Percentiles rank a stretch among this genome's conserved stretches.
These are phyloP conservation scores for Chlorella sorokiniana DNA, from an alignment of 139 green algal species.

Conservation along the genomic window DNA sequence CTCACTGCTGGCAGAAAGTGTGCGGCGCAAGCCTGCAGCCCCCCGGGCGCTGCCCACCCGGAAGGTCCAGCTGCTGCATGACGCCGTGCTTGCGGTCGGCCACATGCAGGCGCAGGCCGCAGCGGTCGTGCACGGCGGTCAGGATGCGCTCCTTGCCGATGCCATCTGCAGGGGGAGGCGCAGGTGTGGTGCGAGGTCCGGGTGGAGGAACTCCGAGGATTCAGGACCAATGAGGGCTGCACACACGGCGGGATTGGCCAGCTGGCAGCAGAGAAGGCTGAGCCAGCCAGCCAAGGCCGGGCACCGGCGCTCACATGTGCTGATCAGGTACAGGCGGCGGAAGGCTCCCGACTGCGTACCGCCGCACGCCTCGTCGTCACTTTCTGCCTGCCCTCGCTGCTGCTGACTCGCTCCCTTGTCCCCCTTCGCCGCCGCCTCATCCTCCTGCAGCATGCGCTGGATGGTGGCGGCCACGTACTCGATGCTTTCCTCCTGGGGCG, in stretches of 20 bases:
- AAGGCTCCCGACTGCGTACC: background rate
- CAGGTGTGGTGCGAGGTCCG: too few species aligned
- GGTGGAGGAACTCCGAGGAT: too few species aligned
- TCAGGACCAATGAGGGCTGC: too few species aligned
- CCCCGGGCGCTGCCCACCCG: conserved; percentile 21
- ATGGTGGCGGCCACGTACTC: conserved; percentile 64
- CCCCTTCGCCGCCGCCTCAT: background rate
- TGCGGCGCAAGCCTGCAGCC: background rate
- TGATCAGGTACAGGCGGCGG: conserved; percentile 59
- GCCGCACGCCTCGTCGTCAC: background rate
- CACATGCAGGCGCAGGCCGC: conserved; percentile 58
- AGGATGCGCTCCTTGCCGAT: conserved; percentile 89
- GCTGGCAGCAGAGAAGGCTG: background rate
- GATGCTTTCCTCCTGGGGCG: conserved; percentile 65
- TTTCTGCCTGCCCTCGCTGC: background rate
- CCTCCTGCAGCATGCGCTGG: conserved; percentile 42
- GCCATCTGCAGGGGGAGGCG: background rate
- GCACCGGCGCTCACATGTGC: conserved; percentile 42
- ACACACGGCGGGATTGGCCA: too few species aligned
- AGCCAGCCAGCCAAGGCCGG: background rate
- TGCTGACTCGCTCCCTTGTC: background rate
- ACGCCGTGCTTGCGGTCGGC: conserved; percentile 64
- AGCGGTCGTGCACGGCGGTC: conserved; percentile 52
- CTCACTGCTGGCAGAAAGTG: too few species aligned
- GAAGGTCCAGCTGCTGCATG: conserved; percentile 57